Evolutionary conservation across 2,329 filamentous ascomycete genomes (phyloP), one percentile per base, ranked within the genome.

Genomic region (Venturia nashicola): DNA sequence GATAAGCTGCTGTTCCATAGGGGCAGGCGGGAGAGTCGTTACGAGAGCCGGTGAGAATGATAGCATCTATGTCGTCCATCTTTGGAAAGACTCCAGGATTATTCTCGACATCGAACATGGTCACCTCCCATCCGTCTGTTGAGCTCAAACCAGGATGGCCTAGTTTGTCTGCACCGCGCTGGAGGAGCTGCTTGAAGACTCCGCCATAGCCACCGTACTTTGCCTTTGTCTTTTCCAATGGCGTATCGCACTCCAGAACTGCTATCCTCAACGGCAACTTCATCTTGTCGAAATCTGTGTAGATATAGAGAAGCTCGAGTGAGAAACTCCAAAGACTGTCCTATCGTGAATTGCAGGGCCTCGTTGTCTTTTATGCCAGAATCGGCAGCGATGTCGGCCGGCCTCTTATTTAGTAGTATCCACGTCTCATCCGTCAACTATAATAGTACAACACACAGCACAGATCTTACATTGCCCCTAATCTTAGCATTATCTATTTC

Each of bases 241-340:
- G 91, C 1, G 84, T 89, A 76, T 96, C 93, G 78, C 89, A 88
- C 80, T 96, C 90, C 68, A 97, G 86, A 69, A 97, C 83, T 59
- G 92, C 91, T 75, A 97, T 87, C 64, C 89, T 87, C 68, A 93
- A 77, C 39, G 65, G 65, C 36, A 57, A 51, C 44, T 61, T 62
- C 65, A 66, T 66, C 36, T 23, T 57, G 46, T 12, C 9, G 20
- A 20, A 27, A 42, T 12, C 36, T 57, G 51, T 57, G 16, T 18
- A 4, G 27, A 57, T 36, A 51, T 20, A 51, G 11, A 42, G 11
- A 14, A 6, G 20, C 12, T 54, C 48, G 23, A 32, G 48, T 32
- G 9, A 51, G 27, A 34, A 46, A 32, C 48, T 34, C 48, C 27
- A 3, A 32, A 32, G 27, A 16, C 32, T 18, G 27, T 34, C 51